Conservation (phyloP, 176 grass and related monocot genomes). For the Guadua angustifolia region DNA sequence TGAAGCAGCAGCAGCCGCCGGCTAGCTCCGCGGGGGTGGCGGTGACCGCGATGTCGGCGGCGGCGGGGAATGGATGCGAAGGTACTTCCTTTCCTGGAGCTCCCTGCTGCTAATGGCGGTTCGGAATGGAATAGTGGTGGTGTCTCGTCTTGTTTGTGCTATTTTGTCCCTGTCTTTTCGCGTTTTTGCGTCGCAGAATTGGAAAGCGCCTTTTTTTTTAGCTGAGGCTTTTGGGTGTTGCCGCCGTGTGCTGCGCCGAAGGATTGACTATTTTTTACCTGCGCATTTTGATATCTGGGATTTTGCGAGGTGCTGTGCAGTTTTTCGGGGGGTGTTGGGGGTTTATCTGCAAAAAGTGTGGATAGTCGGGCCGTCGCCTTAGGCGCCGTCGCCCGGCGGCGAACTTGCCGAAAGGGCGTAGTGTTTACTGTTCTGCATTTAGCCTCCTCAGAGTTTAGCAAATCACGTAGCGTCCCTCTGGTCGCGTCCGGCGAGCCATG, state of each 20-base stretch:
- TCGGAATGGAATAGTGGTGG: conserved; percentile 12
- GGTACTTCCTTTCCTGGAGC: conserved; percentile 14
- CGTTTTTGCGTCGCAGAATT: neutral
- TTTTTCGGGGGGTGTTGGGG: neutral
- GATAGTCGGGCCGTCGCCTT: neutral
- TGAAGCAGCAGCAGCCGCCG: conserved; percentile 45
- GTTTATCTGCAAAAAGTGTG: neutral
- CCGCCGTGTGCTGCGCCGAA: neutral
- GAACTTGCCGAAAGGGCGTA: neutral
- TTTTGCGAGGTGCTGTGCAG: neutral
- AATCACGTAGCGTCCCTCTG: neutral
- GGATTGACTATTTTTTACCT: neutral
- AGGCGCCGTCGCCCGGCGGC: conserved; percentile 13
- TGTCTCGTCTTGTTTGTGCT: neutral
- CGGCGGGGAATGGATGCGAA: conserved; percentile 32
- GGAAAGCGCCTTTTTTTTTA: neutral
- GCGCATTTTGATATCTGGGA: neutral
- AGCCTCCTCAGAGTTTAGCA: neutral
- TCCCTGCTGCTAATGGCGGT: neutral
- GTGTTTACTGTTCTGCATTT: conserved; percentile 6
- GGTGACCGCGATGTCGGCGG: neutral
- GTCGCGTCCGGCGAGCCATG: neutral
- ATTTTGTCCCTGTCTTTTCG: neutral
- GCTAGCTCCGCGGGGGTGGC: conserved; percentile 8
- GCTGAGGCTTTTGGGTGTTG: neutral